A percentile compares a stretch with the other conserved stretches of the same genome.
phyloP scores from a whole-genome alignment of 495 filamentous ascomycete genomes.

The Xylaria flabelliformis region DNA sequence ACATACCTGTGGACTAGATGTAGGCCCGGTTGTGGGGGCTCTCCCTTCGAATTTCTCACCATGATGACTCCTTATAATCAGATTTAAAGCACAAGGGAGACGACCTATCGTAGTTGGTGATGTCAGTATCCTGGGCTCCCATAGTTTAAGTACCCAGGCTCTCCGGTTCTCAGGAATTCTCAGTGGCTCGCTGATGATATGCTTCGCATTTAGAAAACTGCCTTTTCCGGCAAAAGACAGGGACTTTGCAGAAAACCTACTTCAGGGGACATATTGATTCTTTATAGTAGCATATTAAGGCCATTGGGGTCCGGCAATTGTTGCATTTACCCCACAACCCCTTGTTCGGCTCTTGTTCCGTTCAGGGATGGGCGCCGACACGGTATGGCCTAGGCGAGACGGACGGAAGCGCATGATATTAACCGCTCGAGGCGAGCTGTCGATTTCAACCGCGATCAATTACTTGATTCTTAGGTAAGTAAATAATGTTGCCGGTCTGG shows the following conservation, averaged over 20 bases:
- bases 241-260: neutral
- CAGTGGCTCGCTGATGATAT: neutral
- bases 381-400: conserved; percentile 1
- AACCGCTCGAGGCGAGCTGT: neutral
- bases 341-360: conserved; percentile 14
- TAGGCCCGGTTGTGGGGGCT: neutral
- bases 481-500: neutral
- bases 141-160: neutral
- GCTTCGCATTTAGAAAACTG: neutral
- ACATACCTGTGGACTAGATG: conserved; percentile 32
- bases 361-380: neutral
- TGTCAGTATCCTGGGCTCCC: neutral
- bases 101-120: neutral
- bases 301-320: conserved; percentile 1
- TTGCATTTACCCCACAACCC: conserved; percentile 14
- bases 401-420: conserved; percentile 5
- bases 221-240: conserved; percentile 21
- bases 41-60: neutral
- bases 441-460: conserved; percentile 11
- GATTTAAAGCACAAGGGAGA: neutral
- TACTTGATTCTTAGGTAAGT: neutral
- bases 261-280: conserved; percentile 9
- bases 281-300: conserved; percentile 5
- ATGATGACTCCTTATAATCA: neutral
- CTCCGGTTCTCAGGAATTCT: neutral